Evolutionary conservation across 2,329 filamentous ascomycete genomes (phyloP).

Genomic region (Pseudogymnoascus sp.): DNA sequence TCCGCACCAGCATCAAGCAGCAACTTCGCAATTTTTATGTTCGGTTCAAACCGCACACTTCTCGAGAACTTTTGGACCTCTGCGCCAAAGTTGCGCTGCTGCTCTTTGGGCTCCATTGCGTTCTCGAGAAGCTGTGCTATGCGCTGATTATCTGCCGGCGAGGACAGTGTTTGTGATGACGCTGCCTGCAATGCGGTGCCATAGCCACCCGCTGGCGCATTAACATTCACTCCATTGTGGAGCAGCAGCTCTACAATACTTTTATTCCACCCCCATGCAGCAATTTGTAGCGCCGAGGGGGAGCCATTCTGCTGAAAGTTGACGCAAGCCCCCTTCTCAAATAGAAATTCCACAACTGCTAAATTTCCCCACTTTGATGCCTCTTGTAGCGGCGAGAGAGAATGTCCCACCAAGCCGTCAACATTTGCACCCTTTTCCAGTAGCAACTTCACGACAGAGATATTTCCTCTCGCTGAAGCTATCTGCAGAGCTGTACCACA

Average conservation of each 20-base stretch:
- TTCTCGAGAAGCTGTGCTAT: neutral
- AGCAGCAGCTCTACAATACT: neutral
- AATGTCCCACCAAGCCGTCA: neutral
- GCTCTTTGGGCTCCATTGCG: neutral
- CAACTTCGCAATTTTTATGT: neutral
- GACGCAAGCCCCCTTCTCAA: neutral
- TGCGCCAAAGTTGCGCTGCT: neutral
- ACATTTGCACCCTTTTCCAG: neutral
- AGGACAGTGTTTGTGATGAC: neutral
- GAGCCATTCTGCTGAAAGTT: neutral
- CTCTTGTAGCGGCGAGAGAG: neutral
- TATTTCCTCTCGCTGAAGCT: neutral
- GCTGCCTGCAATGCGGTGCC: neutral
- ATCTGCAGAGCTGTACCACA: neutral
- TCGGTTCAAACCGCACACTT: neutral
- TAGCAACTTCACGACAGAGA: neutral
- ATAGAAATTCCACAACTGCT: neutral
- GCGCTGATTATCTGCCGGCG: neutral
- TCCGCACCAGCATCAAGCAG: neutral
- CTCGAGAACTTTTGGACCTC: neutral
- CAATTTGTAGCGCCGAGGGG: neutral
- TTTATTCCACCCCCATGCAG: neutral
- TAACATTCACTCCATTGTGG: neutral
- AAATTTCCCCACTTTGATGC: neutral
- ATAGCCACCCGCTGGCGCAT: neutral